A percentile compares a stretch with the other conserved stretches of the same genome.
phyloP scores from a whole-genome alignment of 2,329 filamentous ascomycete genomes.

The Periconia sp. region DNA sequence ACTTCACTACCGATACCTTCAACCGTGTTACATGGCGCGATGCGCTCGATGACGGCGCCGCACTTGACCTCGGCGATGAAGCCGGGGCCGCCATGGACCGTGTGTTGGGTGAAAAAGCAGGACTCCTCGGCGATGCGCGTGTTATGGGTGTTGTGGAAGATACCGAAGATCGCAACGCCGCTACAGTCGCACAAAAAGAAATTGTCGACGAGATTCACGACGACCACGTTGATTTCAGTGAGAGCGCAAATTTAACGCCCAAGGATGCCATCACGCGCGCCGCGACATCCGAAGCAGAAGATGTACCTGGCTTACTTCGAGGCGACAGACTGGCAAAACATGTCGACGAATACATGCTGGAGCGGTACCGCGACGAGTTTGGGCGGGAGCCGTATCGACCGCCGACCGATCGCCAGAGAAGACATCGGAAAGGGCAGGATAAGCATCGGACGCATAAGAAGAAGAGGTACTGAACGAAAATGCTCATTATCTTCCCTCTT shows the following conservation, averaged over 20 bases:
- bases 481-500: background rate
- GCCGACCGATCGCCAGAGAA: conserved; percentile 35
- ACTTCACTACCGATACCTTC: conserved; percentile 96
- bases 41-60: conserved; percentile 58
- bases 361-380: conserved; percentile 31
- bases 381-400: conserved; percentile 37
- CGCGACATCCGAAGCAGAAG: conserved; percentile 13
- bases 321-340: conserved; percentile 24
- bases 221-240: conserved; percentile 46
- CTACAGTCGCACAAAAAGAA: conserved; percentile 84
- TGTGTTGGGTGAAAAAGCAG: conserved; percentile 69
- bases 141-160: conserved; percentile 91
- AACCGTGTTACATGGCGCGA: conserved; percentile 73
- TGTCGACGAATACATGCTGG: conserved; percentile 42
- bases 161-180: conserved; percentile 85
- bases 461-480: conserved; percentile 27
- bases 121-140: conserved; percentile 59
- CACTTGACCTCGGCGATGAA: conserved; percentile 56
- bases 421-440: conserved; percentile 33
- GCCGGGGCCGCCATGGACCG: conserved; percentile 83
- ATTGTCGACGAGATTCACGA: conserved; percentile 62
- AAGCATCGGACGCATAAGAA: conserved; percentile 31
- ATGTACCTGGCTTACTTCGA: conserved; percentile 18
- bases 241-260: conserved; percentile 18
- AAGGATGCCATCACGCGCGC: conserved; percentile 26